phyloP scores from a whole-genome alignment of 2,329 filamentous ascomycete species.

The Thielaviopsis populi region DNA sequence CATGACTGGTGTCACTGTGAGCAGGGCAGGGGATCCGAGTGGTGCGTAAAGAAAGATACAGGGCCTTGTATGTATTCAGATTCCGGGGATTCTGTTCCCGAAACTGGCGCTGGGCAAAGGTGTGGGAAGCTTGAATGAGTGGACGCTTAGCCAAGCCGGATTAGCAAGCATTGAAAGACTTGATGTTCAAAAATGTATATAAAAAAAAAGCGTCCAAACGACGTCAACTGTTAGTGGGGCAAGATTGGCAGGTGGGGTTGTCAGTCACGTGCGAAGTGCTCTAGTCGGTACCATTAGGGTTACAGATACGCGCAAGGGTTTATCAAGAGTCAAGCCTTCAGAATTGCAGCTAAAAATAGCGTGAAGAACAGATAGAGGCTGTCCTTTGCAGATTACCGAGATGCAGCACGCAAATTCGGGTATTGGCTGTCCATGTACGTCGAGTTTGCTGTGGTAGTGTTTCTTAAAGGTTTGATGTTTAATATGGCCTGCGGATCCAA shows the following conservation, averaged over 20 bases:
- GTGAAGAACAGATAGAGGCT: no score
- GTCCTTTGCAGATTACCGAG: background rate
- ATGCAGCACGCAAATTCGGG: background rate
- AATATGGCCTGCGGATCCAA: background rate
- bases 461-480: conserved; percentile 5
- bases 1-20: background rate
- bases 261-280: background rate
- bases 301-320: background rate
- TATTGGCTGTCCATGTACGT: background rate
- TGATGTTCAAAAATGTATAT: background rate
- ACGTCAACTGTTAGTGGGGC: background rate
- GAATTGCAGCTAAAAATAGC: no score
- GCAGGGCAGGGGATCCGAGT: no score
- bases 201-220: background rate
- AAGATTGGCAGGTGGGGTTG: background rate
- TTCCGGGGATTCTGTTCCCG: background rate
- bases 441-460: background rate
- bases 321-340: no score
- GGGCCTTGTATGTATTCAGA: background rate
- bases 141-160: background rate
- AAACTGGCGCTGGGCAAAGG: no score
- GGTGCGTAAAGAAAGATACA: background rate
- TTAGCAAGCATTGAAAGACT: background rate
- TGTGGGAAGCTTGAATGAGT: background rate
- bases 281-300: background rate